Evolutionary conservation across 2,329 filamentous ascomycete species (phyloP), one percentile per base, ranked within the genome.

Genomic region (Ceratocystis cacaofunesta): DNA sequence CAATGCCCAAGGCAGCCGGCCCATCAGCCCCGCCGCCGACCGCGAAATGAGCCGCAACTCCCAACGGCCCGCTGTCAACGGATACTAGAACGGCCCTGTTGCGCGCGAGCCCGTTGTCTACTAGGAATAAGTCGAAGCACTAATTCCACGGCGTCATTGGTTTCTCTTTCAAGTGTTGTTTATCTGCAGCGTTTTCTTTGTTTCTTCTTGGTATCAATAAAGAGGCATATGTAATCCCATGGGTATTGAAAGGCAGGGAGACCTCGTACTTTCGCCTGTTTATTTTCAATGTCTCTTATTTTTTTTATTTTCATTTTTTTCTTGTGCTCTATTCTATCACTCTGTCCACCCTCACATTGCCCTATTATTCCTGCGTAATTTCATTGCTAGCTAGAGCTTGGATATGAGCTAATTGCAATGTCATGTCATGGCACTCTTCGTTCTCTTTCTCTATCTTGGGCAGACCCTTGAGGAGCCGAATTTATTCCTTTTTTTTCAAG

Each of bases 51-150:
- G 92, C 88, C 86, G 92, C 76, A 91, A 88, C 83, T 96, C 92
- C 71, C 92, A 97, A 82, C 86, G 94, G 76, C 90, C 94, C 86
- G 95, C 91, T 71, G 95, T 97, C 91, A 99, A 97, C 79, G 94
- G 94, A 77, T 96, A 97, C 82, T 96, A 92, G 76, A 71, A 55
- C 60, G 60, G 62, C 61, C 65, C 67, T 46, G 55, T 66, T 66
- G 65, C 43, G 17, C 61, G 61, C 46, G 67, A 64, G 57, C 28
- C 62, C 50, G 48, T 60, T 63, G 57, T 30, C 30, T 55, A 63
- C 12, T 63, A 41, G 36, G 36, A 41, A 41, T 1, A 48, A 46
- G 61, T 43, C 46, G 25, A 30, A 55, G 15, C 36, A 52, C 55
- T 60, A 44, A 41, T 41, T 64, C 48, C 46, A 36, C 61, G 12